Base-by-base conservation (phyloP, 73 alveolate species). In the Breviolum minutum region DNA sequence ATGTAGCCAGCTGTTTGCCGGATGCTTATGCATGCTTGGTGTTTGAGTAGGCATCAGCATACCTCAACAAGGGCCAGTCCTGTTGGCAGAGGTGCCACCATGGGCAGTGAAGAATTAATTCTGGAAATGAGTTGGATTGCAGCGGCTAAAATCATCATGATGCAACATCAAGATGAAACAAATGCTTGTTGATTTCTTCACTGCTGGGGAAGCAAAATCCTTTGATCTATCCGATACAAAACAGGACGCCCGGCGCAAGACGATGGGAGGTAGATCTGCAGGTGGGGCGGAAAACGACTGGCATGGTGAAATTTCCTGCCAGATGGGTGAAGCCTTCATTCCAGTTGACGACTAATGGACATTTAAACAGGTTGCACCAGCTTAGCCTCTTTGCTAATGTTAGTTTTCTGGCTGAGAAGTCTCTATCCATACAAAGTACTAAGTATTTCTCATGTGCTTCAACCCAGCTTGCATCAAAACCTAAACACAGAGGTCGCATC, bases 171-270 rank as follows among this genome's bases (percentile, higher is more conserved):
- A n/a, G n/a, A n/a, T n/a, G n/a, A n/a, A n/a, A n/a, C n/a, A n/a
- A n/a, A n/a, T n/a, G n/a, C n/a, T n/a, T n/a, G 54, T 40, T 40
- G 54, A 40, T 40, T 40, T 40, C 54, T 3, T 3, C 0, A 40
- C 54, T 40, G 54, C 54, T 40, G 54, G n/a, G n/a, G n/a, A 40
- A 40, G 54, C 54, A 40, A 24, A 22, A 22, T 9, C n/a, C n/a
- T n/a, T n/a, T 76, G 17, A 62, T 22, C 20, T 16, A 22, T 20
- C 11, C 22, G 29, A 6, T 8, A 30, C 3, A 63, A 61, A 0
- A 20, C n/a, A 77, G 86, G 88, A 80, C 54, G 88, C 88, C 68
- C 88, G 88, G 88, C 88, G 88, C 69, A 80, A 80, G 69, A 80
- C 88, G 32, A 48, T 80, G 17, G 27, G 32, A 80, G 68, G 88